These are phyloP conservation scores for Raddia guianensis DNA, from an alignment of 176 grass and related monocot species.

Conservation along the genomic window DNA sequence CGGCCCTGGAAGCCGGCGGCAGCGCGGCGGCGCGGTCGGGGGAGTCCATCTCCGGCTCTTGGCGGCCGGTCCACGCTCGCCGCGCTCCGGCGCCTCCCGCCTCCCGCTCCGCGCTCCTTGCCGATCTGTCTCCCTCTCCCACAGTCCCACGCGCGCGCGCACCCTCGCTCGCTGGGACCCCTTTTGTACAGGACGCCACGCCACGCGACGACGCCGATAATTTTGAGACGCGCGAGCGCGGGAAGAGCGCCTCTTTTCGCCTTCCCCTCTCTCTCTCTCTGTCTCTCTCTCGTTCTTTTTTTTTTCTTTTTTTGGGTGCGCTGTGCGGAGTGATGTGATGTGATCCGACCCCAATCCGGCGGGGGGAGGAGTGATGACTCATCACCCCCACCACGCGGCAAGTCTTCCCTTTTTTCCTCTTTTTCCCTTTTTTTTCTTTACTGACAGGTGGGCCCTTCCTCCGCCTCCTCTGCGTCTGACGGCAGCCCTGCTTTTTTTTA, in stretches of 20 bases:
- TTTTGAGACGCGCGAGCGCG: conserved; percentile 40
- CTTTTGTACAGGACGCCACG: conserved; percentile 8
- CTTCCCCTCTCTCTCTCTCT: background rate
- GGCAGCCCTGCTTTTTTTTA: no score
- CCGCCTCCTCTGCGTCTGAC: no score
- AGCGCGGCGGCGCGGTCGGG: conserved; percentile 55
- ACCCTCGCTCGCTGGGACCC: background rate
- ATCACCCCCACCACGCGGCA: no score
- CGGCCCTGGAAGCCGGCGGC: conserved; percentile 32
- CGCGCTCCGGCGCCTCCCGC: background rate
- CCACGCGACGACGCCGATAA: background rate
- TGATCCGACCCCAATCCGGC: background rate
- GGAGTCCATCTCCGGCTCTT: conserved; percentile 64
- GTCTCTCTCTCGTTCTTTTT: background rate
- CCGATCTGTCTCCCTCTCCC: background rate
- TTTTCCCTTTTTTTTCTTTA: no score
- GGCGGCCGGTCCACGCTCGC: background rate
- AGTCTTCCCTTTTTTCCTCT: no score
- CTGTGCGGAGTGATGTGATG: background rate
- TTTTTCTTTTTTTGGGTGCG: background rate
- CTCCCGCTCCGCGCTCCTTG: background rate
- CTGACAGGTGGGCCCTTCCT: no score
- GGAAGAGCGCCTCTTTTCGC: conserved; percentile 31
- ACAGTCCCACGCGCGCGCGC: no score
- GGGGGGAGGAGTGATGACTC: no score